Evolutionary conservation across 306 rosid species (phyloP), one percentile per base, ranked within the genome.

Genomic region (Lathyrus oleraceus): DNA sequence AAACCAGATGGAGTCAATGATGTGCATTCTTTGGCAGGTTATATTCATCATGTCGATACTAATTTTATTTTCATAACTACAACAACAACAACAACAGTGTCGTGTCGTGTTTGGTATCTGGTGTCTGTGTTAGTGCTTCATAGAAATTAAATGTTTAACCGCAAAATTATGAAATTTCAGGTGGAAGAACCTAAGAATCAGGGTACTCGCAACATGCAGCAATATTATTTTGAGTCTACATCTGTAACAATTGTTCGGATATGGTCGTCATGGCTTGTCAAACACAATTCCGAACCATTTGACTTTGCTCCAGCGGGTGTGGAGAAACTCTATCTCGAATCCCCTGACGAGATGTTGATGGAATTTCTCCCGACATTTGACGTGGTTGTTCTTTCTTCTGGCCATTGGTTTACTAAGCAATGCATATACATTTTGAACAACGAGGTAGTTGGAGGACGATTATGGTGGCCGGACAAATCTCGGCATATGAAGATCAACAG

Each of bases 231-330:
- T 78, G 87, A 61, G 94, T 88, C 97, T 5, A 27, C 86, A 36
- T 80, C 90, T 63, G 82, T 81, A 30, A 82, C 66, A 76, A 80
- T 94, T 75, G 83, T 86, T 6, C 88, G 99, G 71, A 91, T 94
- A 79, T 88, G 99, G 99, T 94, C 99, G 25, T 94, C 97, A 0
- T 94, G 97, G 97, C 96, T 94, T 49, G 92, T 94, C 56, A 88
- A 89, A 81, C 86, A 85, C 80, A 78, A 67, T 67, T 30, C 76
- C 1, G 91, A 87, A 66, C 78, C 88, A 42, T 74, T 94, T 65
- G 85, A 79, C 84, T 88, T 70, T 81, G 92, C 96, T 69, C 85
- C 84, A 48, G 87, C 73, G 17, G 92, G 91, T 52, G 89, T 91
- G 53, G 63, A 71, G 52, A 94, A 88, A 81, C 87, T 91, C 69